Percentiles rank a stretch among this genome's conserved stretches.
phyloP scores from a whole-genome alignment of 2,329 filamentous ascomycete species.

The Nigrograna mackinnonii region DNA sequence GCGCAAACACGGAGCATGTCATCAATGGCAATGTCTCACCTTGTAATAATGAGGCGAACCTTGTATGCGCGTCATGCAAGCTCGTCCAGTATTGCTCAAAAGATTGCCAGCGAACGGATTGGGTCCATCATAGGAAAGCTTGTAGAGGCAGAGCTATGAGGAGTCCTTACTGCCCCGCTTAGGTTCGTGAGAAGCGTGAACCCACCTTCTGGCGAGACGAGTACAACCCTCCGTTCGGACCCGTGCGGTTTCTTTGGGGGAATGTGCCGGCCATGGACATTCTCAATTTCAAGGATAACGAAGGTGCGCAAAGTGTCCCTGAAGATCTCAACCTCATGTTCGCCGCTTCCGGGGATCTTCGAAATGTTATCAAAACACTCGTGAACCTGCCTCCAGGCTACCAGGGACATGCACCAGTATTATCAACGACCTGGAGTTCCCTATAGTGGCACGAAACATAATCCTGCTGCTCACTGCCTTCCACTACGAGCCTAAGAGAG shows the following conservation, averaged over 20 bases:
- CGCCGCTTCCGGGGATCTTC: constrained; percentile 49
- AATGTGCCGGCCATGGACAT: constrained; percentile 48
- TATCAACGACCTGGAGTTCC: constrained; percentile 47
- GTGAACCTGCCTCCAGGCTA: constrained; percentile 34
- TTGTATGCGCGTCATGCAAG: constrained; percentile 5
- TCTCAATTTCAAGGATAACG: constrained; percentile 28
- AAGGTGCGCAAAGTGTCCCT: constrained; percentile 28
- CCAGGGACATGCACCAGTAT: constrained; percentile 20
- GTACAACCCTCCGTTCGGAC: constrained; percentile 7
- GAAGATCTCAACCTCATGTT: constrained; percentile 37
- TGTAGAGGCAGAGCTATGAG: constrained; percentile 34
- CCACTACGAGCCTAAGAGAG: constrained; percentile 15
- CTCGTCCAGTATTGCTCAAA: constrained; percentile 40
- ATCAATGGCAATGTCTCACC: constrained; percentile 4
- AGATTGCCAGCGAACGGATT: constrained; percentile 34
- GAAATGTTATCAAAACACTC: constrained; percentile 49
- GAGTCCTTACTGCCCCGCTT: constrained; percentile 31
- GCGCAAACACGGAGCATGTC: constrained; percentile 8
- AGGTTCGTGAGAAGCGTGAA: constrained; percentile 22
- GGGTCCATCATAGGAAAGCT: constrained; percentile 29
- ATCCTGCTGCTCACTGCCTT: constrained; percentile 45
- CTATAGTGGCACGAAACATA: constrained; percentile 44
- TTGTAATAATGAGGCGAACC: constrained; percentile 2
- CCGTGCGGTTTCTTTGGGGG: constrained; percentile 43
- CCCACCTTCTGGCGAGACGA: constrained; percentile 24